A percentile compares a stretch with the other conserved stretches of the same genome.
These are phyloP conservation scores for Asclepias syriaca DNA, from an alignment of 257 asterid genomes.

Conservation along the genomic window DNA sequence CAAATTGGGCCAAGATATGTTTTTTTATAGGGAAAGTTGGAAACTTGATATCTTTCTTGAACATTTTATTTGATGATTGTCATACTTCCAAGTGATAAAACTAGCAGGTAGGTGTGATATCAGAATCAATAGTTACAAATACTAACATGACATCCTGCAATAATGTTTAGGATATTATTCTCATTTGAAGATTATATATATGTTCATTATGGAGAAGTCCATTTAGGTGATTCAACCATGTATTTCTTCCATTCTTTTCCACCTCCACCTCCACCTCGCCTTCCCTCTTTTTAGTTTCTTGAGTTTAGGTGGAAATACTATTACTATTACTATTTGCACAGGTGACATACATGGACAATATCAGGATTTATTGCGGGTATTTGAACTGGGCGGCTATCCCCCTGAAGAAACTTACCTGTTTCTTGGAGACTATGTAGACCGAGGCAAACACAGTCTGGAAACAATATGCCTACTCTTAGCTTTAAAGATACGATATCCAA, in stretches of 20 bases:
- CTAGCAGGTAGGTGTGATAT: neutral
- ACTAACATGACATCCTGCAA: neutral
- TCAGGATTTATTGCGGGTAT: constrained; percentile 62
- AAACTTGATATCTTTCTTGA: neutral
- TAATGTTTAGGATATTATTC: neutral
- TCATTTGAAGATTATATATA: neutral
- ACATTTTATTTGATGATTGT: neutral
- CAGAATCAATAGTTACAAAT: neutral
- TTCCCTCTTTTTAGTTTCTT: no score
- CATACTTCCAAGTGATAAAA: neutral
- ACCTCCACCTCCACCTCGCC: no score
- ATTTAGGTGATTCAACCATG: neutral
- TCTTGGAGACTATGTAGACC: constrained; percentile 74
- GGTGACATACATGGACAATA: constrained; percentile 89
- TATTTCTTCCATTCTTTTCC: neutral
- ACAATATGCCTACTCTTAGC: constrained; percentile 76
- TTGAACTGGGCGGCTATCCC: constrained; percentile 72
- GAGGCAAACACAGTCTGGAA: constrained; percentile 83
- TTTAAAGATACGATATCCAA: constrained; percentile 64
- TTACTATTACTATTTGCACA: constrained; percentile 11
- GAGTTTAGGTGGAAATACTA: no score
- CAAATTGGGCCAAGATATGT: neutral
- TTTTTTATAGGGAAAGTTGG: neutral
- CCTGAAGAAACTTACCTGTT: constrained; percentile 69
- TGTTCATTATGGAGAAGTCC: neutral